Evolutionary conservation across 1,284 basidiomycete genomes (phyloP).

Genomic region (Phellopilus nigrolimitatus): DNA sequence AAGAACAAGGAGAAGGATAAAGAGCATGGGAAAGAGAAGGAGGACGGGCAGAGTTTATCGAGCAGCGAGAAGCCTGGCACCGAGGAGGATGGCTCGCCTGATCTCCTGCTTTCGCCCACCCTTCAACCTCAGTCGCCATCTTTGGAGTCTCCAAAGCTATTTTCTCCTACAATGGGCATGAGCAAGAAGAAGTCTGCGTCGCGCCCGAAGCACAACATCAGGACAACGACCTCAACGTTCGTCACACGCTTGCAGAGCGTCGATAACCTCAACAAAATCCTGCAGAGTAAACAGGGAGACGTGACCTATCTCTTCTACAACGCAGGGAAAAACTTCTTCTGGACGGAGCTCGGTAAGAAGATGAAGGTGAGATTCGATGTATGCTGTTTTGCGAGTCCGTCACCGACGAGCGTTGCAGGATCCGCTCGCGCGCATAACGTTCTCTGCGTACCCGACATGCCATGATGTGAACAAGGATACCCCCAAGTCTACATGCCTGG

Average conservation of each 20-base stretch:
- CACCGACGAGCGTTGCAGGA: conserved; percentile 48
- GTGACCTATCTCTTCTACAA: conserved; percentile 83
- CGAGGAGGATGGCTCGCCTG: conserved; percentile 45
- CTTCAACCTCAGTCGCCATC: conserved; percentile 33
- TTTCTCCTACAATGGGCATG: conserved; percentile 34
- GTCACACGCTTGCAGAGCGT: conserved; percentile 78
- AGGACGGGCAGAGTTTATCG: conserved; percentile 68
- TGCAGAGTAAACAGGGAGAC: conserved; percentile 80
- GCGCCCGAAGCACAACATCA: conserved; percentile 83
- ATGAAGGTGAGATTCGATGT: conserved; percentile 54
- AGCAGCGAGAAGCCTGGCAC: conserved; percentile 60
- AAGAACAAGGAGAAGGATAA: conserved; percentile 49
- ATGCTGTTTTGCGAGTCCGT: conserved; percentile 15
- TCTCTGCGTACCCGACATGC: conserved; percentile 83
- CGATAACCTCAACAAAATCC: conserved; percentile 69
- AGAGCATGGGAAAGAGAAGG: conserved; percentile 31
- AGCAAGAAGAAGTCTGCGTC: conserved; percentile 61
- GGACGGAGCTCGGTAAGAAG: conserved; percentile 77
- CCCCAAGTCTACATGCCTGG: conserved; percentile 72
- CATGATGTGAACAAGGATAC: conserved; percentile 84
- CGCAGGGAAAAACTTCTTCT: conserved; percentile 71
- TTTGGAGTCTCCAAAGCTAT: conserved; percentile 37
- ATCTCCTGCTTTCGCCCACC: conserved; percentile 36
- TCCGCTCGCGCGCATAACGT: conserved; percentile 80
- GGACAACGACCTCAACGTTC: conserved; percentile 85